Percentiles rank a stretch among this genome's conserved stretches.
Conservation (phyloP, 495 filamentous ascomycete species). For the Neurospora sp. region DNA sequence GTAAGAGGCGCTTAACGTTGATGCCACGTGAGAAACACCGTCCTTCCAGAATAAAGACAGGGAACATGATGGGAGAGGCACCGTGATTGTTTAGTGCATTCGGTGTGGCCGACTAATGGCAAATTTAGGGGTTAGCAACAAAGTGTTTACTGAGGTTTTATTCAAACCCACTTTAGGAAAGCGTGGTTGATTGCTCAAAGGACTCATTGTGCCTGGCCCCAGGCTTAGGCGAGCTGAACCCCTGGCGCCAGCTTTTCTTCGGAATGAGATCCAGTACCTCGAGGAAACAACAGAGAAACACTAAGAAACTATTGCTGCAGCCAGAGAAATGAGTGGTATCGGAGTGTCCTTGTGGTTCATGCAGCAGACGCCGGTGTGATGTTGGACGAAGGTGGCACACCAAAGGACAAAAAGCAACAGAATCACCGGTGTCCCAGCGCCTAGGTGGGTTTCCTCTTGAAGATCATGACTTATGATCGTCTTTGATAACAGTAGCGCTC, state of each 20-base stretch:
- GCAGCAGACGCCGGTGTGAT: neutral
- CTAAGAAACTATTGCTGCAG: neutral
- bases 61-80: neutral
- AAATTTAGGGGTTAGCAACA: slow-evolving; percentile 1
- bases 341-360: neutral
- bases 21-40: neutral
- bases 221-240: neutral
- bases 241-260: neutral
- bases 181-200: neutral
- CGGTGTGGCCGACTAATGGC: neutral
- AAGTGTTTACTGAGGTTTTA: slow-evolving; percentile 21
- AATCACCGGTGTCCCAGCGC: neutral
- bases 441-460: neutral
- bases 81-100: neutral
- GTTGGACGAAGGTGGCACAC: neutral
- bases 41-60: neutral
- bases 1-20: neutral
- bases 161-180: slow-evolving; percentile 26
- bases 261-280: neutral
- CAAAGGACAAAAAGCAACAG: neutral
- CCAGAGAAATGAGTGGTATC: neutral
- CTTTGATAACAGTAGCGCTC: neutral
- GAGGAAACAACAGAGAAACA: neutral
- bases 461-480: neutral
- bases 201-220: neutral